Conservation (phyloP, 129 eudicot genomes). For the Saussurea involucrata region DNA sequence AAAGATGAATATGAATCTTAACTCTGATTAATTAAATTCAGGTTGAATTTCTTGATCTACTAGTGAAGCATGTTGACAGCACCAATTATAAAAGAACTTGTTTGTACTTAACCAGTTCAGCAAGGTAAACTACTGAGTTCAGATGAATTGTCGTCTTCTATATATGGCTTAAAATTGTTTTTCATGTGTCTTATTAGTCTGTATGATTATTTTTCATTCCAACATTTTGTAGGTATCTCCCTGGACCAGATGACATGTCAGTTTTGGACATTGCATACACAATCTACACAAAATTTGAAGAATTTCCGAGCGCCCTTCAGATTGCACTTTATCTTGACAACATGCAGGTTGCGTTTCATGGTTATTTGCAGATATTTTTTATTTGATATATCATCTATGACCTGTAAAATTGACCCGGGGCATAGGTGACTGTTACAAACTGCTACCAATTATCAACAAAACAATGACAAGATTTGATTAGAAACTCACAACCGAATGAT, state of each 20-base stretch:
- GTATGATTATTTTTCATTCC: constrained; percentile 7
- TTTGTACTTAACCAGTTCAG: constrained; percentile 64
- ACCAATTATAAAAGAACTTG: constrained; percentile 74
- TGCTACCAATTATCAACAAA: too few relatives aligned
- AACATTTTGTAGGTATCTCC: constrained; percentile 64
- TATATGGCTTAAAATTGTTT: background rate
- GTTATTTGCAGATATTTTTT: background rate
- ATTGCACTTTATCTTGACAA: constrained; percentile 80
- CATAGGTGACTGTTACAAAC: too few relatives aligned
- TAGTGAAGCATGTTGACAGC: constrained; percentile 64
- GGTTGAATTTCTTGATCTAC: constrained; percentile 86
- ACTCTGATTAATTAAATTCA: constrained; percentile 17
- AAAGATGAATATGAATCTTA: background rate
- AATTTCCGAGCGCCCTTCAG: constrained; percentile 82
- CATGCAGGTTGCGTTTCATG: constrained; percentile 51
- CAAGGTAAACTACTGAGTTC: constrained; percentile 43
- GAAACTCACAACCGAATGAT: too few relatives aligned
- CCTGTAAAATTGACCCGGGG: background rate
- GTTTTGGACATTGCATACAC: constrained; percentile 83
- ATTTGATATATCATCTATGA: background rate
- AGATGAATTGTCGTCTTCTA: background rate
- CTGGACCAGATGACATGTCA: constrained; percentile 88
- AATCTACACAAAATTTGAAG: constrained; percentile 69
- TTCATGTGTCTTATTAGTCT: background rate
- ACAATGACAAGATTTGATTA: too few relatives aligned